Base-by-base conservation (phyloP, 1,284 basidiomycete genomes). In the Bjerkandera adusta region DNA sequence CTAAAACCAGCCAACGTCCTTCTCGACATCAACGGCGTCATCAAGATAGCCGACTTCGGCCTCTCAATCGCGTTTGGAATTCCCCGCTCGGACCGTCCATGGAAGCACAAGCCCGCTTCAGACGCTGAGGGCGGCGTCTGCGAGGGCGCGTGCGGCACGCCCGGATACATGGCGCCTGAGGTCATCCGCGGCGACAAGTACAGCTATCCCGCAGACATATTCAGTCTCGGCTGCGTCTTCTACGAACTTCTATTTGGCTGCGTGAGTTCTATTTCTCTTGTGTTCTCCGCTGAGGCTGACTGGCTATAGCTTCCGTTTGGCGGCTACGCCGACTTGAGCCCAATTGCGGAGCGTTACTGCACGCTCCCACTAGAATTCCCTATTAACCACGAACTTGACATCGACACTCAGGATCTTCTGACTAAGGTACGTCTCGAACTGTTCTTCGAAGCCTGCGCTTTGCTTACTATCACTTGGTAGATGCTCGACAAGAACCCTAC, bases 1-100 rank as follows among this genome's bases (percentile, higher is more conserved):
- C 66, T 85, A 49, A 85, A 84, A 58, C 82, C 81, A 1, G 81
- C 85, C 55, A 86, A 86, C 61, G 61, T 81, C 22, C 63, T 83
- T 12, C 62, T 82, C 20, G 73, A 75, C 39, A 63, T 66, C 0
- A 67, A 72, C 43, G 73, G 63, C 29, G 57, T 60, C 53, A 63
- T 83, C 46, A 78, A 83, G 56, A 68, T 86, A 29, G 76, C 78
- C 21, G 82, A 85, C 60, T 85, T 85, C 59, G 82, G 83, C 1
- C 67, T 84, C 2, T 79, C 79, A 53, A 73, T 74, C 1, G 76
- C 80, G 4, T 85, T 79, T 64, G 71, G 41, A 67, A 82, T 24
- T 76, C 77, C 43, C 35, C 11, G 36, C 2, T 33, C 37, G 2
- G 41, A 52, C 12, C 54, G 54, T 20, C 52, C 53, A 35, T 57